Evolutionary conservation across 345 rosid species (phyloP).

Genomic region (Arabidopsis suecica): DNA sequence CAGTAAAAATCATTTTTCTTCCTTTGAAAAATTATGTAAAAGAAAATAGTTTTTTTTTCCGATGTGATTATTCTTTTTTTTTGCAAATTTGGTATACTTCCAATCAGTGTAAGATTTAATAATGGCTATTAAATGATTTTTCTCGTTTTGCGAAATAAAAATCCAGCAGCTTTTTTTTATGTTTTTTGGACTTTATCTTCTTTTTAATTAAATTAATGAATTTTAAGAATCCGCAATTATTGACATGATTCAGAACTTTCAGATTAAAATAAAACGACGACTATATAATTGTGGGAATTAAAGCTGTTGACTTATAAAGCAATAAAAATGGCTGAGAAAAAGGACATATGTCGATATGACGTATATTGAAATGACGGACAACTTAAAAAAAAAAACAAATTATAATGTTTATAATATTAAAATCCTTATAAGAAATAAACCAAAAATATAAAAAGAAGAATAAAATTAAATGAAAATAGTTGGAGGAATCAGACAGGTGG

Average conservation of each 20-base stretch:
- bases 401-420: neutral
- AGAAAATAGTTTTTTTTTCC: neutral
- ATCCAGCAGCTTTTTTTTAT: slow-evolving; percentile 28
- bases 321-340: slow-evolving; percentile 39
- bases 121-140: slow-evolving; percentile 4
- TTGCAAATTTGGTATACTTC: neutral
- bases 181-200: slow-evolving; percentile 14
- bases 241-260: slow-evolving; percentile 29
- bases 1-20: neutral
- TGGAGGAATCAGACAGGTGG: slow-evolving; percentile 41
- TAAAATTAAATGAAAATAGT: neutral
- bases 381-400: slow-evolving; percentile 16
- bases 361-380: slow-evolving; percentile 36
- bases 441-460: neutral
- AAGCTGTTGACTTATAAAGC: slow-evolving; percentile 47
- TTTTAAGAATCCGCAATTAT: slow-evolving; percentile 29
- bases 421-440: neutral
- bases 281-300: slow-evolving; percentile 28
- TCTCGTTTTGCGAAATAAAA: slow-evolving; percentile 16
- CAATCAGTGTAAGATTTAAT: neutral
- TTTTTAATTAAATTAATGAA: neutral
- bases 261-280: slow-evolving; percentile 18
- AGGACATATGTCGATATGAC: slow-evolving; percentile 37
- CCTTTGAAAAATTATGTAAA: too few relatives aligned
- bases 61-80: neutral